A percentile compares a stretch with the other conserved stretches of the same genome.
These are phyloP conservation scores for Amanita phalloides DNA, from an alignment of 768 basidiomycete species.

Conservation along the genomic window DNA sequence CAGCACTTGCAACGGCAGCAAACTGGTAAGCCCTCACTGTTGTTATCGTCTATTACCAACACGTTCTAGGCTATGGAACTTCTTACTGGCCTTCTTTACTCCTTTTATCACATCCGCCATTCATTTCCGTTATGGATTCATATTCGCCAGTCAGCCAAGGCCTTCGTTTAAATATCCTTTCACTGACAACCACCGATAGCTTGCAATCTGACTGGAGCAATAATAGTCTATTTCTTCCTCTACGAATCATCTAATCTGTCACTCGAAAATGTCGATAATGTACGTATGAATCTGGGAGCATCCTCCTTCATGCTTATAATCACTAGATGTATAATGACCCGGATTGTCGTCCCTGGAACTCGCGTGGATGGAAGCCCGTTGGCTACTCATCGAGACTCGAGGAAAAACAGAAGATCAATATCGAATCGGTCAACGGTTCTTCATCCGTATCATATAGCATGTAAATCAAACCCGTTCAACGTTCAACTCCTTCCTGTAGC, in stretches of 20 bases:
- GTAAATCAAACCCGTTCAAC: not conserved
- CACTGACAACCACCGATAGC: slow-evolving; percentile 15
- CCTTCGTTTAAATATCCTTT: not conserved
- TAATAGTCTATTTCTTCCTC: slow-evolving; percentile 62
- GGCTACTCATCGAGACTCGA: slow-evolving; percentile 32
- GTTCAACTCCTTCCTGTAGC: too few relatives aligned
- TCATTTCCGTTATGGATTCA: slow-evolving; percentile 53
- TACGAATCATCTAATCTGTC: slow-evolving; percentile 63
- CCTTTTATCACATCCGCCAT: slow-evolving; percentile 56
- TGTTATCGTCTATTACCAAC: not conserved
- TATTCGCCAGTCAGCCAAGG: slow-evolving; percentile 44
- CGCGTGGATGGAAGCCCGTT: slow-evolving; percentile 45
- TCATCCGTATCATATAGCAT: not conserved
- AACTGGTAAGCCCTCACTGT: slow-evolving; percentile 32
- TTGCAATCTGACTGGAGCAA: slow-evolving; percentile 48
- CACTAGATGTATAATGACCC: slow-evolving; percentile 55
- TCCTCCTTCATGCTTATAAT: not conserved
- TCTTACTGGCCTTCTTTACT: slow-evolving; percentile 70
- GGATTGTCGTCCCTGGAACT: slow-evolving; percentile 57
- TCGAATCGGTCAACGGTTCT: slow-evolving; percentile 14
- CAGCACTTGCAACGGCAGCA: slow-evolving; percentile 48
- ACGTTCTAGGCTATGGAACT: slow-evolving; percentile 43
- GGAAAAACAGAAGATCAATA: slow-evolving; percentile 30
- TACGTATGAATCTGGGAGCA: slow-evolving; percentile 11
- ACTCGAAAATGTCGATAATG: slow-evolving; percentile 53